Percentiles rank a stretch among this genome's conserved stretches.
These are phyloP conservation scores for Lactifluus piperatus DNA, from an alignment of 768 basidiomycete genomes.

Conservation along the genomic window DNA sequence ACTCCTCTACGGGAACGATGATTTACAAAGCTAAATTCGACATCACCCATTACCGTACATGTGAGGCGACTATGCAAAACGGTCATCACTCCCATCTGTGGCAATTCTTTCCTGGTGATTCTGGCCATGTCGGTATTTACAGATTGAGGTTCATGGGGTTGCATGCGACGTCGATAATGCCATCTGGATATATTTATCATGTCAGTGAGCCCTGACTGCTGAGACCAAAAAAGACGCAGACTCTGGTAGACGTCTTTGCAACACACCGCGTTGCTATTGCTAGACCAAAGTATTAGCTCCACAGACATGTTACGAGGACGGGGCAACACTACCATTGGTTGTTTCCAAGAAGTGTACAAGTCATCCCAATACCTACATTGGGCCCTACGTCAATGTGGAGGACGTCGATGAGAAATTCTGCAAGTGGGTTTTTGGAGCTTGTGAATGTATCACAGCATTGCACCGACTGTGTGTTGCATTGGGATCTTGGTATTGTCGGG, in stretches of 20 bases:
- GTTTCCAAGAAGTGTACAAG: background rate
- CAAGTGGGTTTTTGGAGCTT: background rate
- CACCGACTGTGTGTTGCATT: background rate
- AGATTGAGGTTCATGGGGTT: background rate
- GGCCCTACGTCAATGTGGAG: no score
- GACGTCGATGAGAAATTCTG: background rate
- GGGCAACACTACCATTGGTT: background rate
- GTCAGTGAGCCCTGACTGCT: background rate
- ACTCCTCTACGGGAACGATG: background rate
- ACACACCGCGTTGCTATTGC: background rate
- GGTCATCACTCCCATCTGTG: background rate
- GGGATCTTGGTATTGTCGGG: background rate
- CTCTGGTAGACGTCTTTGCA: background rate
- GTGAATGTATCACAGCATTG: background rate
- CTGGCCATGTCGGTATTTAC: background rate
- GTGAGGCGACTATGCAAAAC: background rate
- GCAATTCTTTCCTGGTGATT: background rate
- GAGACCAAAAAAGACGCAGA: background rate
- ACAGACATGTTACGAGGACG: background rate
- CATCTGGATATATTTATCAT: background rate
- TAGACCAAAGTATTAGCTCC: background rate
- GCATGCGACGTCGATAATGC: background rate
- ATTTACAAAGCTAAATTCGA: background rate
- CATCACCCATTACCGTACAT: background rate
- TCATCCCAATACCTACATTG: background rate